Conservation (phyloP, 139 green algal species). For the Dunaliella primolecta region DNA sequence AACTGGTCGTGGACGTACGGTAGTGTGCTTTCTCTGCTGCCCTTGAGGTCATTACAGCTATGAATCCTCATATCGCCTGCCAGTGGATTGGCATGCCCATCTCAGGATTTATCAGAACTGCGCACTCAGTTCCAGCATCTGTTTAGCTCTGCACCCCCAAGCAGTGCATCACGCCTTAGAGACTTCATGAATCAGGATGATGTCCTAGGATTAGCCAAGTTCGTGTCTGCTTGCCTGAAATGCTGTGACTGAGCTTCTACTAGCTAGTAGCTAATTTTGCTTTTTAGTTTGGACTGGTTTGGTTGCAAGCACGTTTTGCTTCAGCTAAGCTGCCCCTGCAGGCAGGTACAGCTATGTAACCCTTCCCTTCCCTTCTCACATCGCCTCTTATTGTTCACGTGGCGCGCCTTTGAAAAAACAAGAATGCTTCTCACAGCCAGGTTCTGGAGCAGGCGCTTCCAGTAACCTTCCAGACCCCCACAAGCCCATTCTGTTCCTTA, state of each 20-base stretch:
- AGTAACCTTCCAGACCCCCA: no score
- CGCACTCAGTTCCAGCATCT: not conserved
- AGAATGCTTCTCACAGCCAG: no score
- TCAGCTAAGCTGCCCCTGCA: not conserved
- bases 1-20: no score
- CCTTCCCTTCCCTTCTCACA: no score
- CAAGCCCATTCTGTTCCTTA: no score
- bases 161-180: not conserved
- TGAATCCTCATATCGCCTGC: no score
- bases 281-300: not conserved
- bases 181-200: not conserved
- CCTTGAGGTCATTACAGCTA: no score
- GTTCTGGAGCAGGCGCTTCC: no score
- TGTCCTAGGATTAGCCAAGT: not conserved
- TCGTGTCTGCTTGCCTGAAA: not conserved
- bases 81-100: not conserved
- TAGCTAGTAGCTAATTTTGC: not conserved
- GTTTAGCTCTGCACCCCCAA: not conserved
- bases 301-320: not conserved
- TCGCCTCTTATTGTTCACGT: no score
- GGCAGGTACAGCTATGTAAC: not conserved
- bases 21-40: no score
- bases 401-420: no score
- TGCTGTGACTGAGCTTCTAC: not conserved
- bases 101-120: not conserved